Base-by-base conservation (phyloP, 306 rosid genomes). In the Pachyrhizus erosus region DNA sequence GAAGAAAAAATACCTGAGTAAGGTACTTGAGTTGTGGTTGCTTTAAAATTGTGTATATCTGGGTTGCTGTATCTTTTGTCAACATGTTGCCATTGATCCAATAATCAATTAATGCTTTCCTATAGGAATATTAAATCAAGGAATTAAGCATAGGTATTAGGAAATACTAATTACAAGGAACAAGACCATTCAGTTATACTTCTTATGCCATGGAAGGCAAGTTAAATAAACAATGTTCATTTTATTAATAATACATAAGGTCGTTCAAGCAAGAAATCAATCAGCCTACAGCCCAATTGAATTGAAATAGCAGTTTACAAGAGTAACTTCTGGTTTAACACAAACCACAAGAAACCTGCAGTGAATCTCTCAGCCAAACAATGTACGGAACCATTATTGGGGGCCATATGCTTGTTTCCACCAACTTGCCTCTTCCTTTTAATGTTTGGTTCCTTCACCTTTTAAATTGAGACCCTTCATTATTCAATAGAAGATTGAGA, bases 51-150 rank as follows among this genome's bases (percentile, higher is more conserved):
- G 73, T 81, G 87, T 45, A 96, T 65, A 96, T 90, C 82, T 96
- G 99, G 70, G 98, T 89, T 67, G 95, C 95, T 26, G 90, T 78
- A 84, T 96, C 98, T 92, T 87, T 85, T 0, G 95, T 94, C 93
- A 94, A 75, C 97, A 92, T 80, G 85, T 96, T 93, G 45, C 93
- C 96, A 57, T 84, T 89, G 85, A 96, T 79, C 99, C 99, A 96
- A 86, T 91, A 93, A 86, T 94, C 91, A 81, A 92, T 61, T 84
- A 96, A 96, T 51, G 90, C 85, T 64, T 92, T 90, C 92, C 99
- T 96, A 42, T 26, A 85, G 81, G 65, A 37, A 80, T 70, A 75
- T 78, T 37, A 73, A 42, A 75, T 24, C 69, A 55, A 75, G 67
- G 73, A 80, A 43, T 68, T 78, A 42, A 58, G 73, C 60, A 76